These are phyloP conservation scores for Pyrus betulifolia DNA, from an alignment of 306 rosid genomes.

Conservation along the genomic window DNA sequence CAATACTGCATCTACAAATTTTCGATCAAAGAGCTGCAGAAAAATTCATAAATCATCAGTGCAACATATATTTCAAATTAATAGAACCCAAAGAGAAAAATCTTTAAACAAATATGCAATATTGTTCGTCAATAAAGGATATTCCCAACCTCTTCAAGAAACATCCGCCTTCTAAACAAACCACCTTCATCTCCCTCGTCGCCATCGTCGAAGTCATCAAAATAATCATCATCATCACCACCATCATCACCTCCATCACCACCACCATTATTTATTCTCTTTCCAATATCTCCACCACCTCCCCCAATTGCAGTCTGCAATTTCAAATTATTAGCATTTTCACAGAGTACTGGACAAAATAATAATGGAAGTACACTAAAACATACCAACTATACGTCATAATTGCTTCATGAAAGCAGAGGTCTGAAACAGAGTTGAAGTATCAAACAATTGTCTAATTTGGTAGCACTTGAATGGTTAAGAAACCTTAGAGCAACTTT, in stretches of 20 bases:
- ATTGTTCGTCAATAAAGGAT: slow-evolving; percentile 9
- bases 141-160: slow-evolving; percentile 80
- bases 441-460: not conserved
- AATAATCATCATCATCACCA: slow-evolving; percentile 93
- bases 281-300: slow-evolving; percentile 90
- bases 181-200: slow-evolving; percentile 99
- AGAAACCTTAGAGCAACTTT: not conserved
- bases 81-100: slow-evolving; percentile 1
- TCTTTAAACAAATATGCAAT: not conserved
- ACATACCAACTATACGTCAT: not conserved
- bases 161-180: slow-evolving; percentile 72
- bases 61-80: slow-evolving; percentile 12
- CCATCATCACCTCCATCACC: slow-evolving; percentile 97
- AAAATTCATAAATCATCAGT: slow-evolving; percentile 20
- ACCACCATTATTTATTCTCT: slow-evolving; percentile 78
- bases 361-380: not conserved
- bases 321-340: slow-evolving; percentile 1
- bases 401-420: not conserved
- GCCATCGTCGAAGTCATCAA: slow-evolving; percentile 93
- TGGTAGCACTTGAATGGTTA: not conserved
- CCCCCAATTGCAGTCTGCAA: slow-evolving; percentile 84
- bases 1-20: slow-evolving; percentile 89
- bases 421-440: not conserved
- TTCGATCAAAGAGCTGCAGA: slow-evolving; percentile 82
- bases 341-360: not conserved